Base-by-base conservation (phyloP, 139 green algal genomes). In the Chlamydomonas sp. region DNA sequence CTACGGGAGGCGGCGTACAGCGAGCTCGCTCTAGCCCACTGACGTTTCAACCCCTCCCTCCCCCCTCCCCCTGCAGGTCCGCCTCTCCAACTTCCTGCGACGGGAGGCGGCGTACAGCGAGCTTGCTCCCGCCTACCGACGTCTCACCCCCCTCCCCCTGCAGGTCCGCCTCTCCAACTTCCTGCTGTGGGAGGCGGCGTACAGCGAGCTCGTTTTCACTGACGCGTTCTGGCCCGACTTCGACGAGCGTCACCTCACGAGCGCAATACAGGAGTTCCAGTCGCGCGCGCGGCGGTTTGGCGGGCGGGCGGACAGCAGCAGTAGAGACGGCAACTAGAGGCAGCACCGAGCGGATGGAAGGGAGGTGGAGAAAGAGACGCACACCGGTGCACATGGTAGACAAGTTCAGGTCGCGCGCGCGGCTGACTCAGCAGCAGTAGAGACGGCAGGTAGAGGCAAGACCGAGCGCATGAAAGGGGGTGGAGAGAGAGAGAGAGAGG, bases 91-190 rank as follows among this genome's bases (percentile, higher is more conserved):
- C 72, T 95, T 94, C 77, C 65, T 95, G 63, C 74, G 92, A 47
- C 94, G 74, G 69, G 85, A 95, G 48, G 16, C 74, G 0, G 84
- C 88, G 13, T 95, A 95, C 62, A 78, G 84, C 28, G 78, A 6
- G 34, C 28, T 1, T 65, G 75, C 31, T 95, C 39, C 39, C 13
- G 39, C 39, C 39, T 50, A 8, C 39, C 39, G n/a, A n/a, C n/a
- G n/a, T n/a, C 39, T 13, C 39, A 50, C 39, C 39, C 39, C 39
- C 39, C 39, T 50, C 10, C 39, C 39, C 8, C 10, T 8, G 0
- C 87, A 95, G 79, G 76, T 87, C 71, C 73, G 90, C 24, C 63
- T 96, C 3, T 88, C 74, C 70, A 93, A 95, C 75, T 96, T 95
- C 77, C 65, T 96, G 66, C 76, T 95, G 50, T 95, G 75, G 69